Conservation (phyloP, 2,329 filamentous ascomycete species). For the Colletotrichum falcatum region DNA sequence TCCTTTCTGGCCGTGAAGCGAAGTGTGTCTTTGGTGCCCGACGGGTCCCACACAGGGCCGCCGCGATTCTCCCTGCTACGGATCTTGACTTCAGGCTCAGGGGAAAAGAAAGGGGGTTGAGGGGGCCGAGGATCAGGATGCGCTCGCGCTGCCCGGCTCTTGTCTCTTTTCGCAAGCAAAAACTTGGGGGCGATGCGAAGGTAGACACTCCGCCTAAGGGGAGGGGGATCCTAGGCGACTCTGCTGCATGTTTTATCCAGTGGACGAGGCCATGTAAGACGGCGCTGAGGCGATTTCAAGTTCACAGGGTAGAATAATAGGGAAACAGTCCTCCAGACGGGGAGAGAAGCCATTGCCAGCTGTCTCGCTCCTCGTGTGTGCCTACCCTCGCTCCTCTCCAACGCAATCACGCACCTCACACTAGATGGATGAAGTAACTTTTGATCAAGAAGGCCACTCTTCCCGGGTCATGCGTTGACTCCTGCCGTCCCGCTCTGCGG, state of each 20-base stretch:
- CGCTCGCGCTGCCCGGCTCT: not conserved
- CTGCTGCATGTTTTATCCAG: too few species aligned
- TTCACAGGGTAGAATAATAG: not conserved
- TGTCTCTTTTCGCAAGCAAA: not conserved
- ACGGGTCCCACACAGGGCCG: not conserved
- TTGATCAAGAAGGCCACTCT: not conserved
- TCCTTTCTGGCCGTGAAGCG: not conserved
- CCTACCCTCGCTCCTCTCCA: not conserved
- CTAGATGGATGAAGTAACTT: not conserved
- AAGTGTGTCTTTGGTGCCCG: not conserved
- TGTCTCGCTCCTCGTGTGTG: not conserved
- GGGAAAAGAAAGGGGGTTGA: not conserved
- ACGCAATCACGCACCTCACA: not conserved
- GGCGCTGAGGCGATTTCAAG: not conserved
- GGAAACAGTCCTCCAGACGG: not conserved
- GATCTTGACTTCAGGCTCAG: not conserved
- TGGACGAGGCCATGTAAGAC: not conserved
- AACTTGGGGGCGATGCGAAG: not conserved
- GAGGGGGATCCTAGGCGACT: too few species aligned
- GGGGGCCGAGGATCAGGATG: not conserved
- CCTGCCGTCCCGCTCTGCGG: not conserved
- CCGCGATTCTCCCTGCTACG: not conserved
- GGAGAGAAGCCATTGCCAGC: not conserved
- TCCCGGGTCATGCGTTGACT: not conserved
- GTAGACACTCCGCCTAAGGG: not conserved